phyloP scores from a whole-genome alignment of 2,329 filamentous ascomycete genomes.

The Ciborinia camelliae region DNA sequence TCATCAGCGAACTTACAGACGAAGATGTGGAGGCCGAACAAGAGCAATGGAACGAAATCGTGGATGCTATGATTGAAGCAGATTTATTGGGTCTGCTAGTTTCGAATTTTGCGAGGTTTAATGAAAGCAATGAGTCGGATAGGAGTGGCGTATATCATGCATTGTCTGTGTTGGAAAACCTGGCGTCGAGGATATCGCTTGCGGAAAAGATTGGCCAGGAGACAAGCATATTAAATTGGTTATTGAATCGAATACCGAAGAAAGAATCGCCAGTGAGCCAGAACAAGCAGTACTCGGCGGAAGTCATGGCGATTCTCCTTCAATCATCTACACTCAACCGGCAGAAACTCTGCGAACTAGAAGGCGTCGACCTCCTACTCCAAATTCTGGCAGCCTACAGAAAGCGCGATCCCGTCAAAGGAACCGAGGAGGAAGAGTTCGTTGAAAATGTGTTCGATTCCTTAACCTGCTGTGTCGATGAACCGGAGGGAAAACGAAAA shows the following conservation, averaged over 20 bases:
- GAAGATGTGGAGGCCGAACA: slow-evolving; percentile 83
- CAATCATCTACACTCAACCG: slow-evolving; percentile 70
- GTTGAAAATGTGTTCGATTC: slow-evolving; percentile 92
- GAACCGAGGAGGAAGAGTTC: slow-evolving; percentile 88
- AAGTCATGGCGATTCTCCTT: slow-evolving; percentile 83
- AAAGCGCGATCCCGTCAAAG: slow-evolving; percentile 78
- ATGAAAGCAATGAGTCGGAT: slow-evolving; percentile 74
- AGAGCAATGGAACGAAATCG: slow-evolving; percentile 75
- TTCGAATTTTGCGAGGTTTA: slow-evolving; percentile 73
- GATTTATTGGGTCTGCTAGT: slow-evolving; percentile 72
- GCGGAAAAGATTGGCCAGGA: slow-evolving; percentile 71
- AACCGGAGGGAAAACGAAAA: slow-evolving; percentile 68
- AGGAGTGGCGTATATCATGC: slow-evolving; percentile 83
- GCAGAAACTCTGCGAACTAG: slow-evolving; percentile 56
- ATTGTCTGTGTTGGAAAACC: slow-evolving; percentile 77
- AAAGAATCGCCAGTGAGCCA: slow-evolving; percentile 70
- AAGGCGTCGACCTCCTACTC: slow-evolving; percentile 76
- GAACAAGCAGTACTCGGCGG: slow-evolving; percentile 93
- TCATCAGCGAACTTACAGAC: slow-evolving; percentile 86
- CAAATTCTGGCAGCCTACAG: slow-evolving; percentile 83
- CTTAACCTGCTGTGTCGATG: slow-evolving; percentile 75
- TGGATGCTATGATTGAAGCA: slow-evolving; percentile 62
- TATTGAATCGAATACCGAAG: slow-evolving; percentile 68
- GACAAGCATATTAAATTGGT: slow-evolving; percentile 68
- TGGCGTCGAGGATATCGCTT: slow-evolving; percentile 67